These are phyloP conservation scores for Lentinula detonsa DNA, from an alignment of 768 basidiomycete species.

Conservation along the genomic window DNA sequence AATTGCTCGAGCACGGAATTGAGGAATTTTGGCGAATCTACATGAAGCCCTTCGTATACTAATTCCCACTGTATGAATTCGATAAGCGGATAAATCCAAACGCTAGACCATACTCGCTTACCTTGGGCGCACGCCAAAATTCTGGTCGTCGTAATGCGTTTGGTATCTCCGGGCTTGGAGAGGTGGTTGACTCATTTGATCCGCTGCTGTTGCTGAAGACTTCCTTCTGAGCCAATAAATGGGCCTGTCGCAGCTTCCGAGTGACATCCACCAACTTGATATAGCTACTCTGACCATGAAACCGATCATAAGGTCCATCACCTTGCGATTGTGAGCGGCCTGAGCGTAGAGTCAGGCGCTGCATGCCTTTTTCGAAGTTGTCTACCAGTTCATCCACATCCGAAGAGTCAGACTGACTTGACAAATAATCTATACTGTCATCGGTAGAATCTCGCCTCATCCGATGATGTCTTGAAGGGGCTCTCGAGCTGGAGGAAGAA, in stretches of 20 bases:
- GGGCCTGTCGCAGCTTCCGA: constrained; percentile 46
- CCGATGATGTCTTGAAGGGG: neutral
- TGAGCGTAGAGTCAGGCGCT: neutral
- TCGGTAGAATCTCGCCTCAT: neutral
- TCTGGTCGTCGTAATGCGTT: constrained; percentile 30
- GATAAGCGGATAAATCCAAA: neutral
- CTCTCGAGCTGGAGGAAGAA: neutral
- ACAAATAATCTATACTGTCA: neutral
- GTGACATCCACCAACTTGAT: constrained; percentile 50
- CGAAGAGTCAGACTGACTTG: constrained; percentile 12
- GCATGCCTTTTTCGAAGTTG: constrained; percentile 23
- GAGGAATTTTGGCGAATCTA: constrained; percentile 23
- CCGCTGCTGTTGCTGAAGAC: neutral
- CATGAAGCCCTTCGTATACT: constrained; percentile 40
- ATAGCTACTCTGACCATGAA: constrained; percentile 59
- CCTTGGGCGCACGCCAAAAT: constrained; percentile 56
- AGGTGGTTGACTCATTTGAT: constrained; percentile 9
- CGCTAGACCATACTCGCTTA: constrained; percentile 21
- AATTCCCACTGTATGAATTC: constrained; percentile 47
- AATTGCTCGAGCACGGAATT: constrained; percentile 36
- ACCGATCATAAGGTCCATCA: constrained; percentile 23
- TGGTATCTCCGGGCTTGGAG: constrained; percentile 11
- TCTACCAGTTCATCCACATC: constrained; percentile 29
- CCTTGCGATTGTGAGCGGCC: neutral
- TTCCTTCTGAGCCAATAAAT: constrained; percentile 31